phyloP scores from a whole-genome alignment of 2,329 filamentous ascomycete species.

The Alternaria novae-zelandiae region DNA sequence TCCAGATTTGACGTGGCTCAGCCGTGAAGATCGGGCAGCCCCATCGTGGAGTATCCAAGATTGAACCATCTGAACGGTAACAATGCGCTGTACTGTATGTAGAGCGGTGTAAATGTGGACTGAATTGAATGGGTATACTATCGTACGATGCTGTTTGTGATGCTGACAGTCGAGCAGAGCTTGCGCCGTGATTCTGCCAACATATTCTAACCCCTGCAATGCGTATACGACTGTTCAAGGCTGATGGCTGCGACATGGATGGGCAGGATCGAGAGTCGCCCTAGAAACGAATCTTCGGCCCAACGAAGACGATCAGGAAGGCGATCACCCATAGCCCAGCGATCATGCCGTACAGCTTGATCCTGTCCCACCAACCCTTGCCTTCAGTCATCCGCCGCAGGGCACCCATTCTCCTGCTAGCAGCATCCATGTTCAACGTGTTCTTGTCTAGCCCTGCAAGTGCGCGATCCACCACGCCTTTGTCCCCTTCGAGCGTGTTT shows the following conservation, averaged over 20 bases:
- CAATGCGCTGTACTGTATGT: slow-evolving; percentile 3
- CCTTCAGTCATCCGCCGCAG: slow-evolving; percentile 84
- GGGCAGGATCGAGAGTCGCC: not conserved
- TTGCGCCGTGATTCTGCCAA: not conserved
- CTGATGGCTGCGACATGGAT: not conserved
- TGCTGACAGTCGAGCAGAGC: not conserved
- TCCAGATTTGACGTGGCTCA: slow-evolving; percentile 19
- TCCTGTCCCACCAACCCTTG: slow-evolving; percentile 82
- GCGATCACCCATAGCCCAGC: slow-evolving; percentile 80
- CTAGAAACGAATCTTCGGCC: slow-evolving; percentile 86
- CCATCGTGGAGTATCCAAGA: slow-evolving; percentile 1
- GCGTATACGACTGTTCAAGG: not conserved
- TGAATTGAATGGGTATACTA: not conserved
- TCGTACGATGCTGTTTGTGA: slow-evolving; percentile 6
- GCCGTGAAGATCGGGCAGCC: slow-evolving; percentile 11
- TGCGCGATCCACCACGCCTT: slow-evolving; percentile 73
- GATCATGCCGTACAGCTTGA: slow-evolving; percentile 85
- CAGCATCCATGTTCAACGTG: slow-evolving; percentile 75
- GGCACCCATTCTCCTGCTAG: slow-evolving; percentile 77
- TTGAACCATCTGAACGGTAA: slow-evolving; percentile 3
- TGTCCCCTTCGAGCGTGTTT: slow-evolving; percentile 73
- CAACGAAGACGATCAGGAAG: slow-evolving; percentile 79
- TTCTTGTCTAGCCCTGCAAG: slow-evolving; percentile 79
- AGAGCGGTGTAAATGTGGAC: not conserved
- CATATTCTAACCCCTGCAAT: not conserved